phyloP scores from a whole-genome alignment of 495 filamentous ascomycete species.

The Bryoglossum gracile region DNA sequence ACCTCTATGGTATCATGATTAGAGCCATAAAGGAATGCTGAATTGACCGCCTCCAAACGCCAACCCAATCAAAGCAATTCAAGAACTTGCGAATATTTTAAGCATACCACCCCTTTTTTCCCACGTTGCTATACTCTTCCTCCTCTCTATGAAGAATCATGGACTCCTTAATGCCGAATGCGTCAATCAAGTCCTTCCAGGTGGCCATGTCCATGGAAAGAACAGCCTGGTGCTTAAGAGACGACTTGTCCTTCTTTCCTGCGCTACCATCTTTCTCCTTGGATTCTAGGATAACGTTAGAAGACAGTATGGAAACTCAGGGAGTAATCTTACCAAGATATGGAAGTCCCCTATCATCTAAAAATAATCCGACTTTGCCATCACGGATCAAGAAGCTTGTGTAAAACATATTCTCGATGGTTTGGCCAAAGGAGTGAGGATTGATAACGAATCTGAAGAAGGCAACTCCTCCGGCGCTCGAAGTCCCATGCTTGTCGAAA shows the following conservation, averaged over 20 bases:
- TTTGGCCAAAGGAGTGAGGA: slow-evolving; percentile 86
- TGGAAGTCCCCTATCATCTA: slow-evolving; percentile 59
- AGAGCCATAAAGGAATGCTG: neutral
- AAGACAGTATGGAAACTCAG: neutral
- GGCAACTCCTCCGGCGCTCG: slow-evolving; percentile 56
- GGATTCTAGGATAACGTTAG: neutral
- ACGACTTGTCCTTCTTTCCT: slow-evolving; percentile 26
- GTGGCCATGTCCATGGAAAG: slow-evolving; percentile 75
- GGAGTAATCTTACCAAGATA: slow-evolving; percentile 51
- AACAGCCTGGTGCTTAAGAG: slow-evolving; percentile 69
- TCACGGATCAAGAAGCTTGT: slow-evolving; percentile 90
- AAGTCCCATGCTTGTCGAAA: slow-evolving; percentile 49
- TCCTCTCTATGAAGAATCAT: slow-evolving; percentile 81
- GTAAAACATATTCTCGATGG: slow-evolving; percentile 95
- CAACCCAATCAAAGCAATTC: no score
- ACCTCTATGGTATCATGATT: neutral
- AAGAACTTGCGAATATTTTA: slow-evolving; percentile 28
- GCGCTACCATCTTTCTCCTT: slow-evolving; percentile 18
- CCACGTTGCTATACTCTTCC: slow-evolving; percentile 45
- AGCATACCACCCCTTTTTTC: slow-evolving; percentile 70
- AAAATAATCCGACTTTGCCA: slow-evolving; percentile 58
- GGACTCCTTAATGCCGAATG: slow-evolving; percentile 63
- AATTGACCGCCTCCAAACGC: neutral
- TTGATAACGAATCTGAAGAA: slow-evolving; percentile 84
- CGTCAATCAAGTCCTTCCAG: slow-evolving; percentile 68